These are phyloP conservation scores for Coprinellus micaceus DNA, from an alignment of 768 basidiomycete genomes.

Conservation along the genomic window DNA sequence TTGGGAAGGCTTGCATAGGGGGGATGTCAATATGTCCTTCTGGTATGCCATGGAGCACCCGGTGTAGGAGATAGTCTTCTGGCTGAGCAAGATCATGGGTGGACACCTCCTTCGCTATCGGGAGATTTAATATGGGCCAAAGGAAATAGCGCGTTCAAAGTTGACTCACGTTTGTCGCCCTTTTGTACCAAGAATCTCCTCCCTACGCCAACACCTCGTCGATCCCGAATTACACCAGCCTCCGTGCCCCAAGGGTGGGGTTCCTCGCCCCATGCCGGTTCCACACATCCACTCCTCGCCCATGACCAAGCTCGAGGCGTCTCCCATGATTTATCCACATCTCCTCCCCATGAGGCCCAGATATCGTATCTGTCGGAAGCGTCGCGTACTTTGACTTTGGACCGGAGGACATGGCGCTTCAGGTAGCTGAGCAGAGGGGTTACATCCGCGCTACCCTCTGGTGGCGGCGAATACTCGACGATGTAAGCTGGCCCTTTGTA, in stretches of 20 bases:
- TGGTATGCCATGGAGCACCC: slow-evolving; percentile 80
- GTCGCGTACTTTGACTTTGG: slow-evolving; percentile 81
- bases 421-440: slow-evolving; percentile 64
- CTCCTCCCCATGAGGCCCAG: slow-evolving; percentile 77
- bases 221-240: slow-evolving; percentile 53
- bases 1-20: slow-evolving; percentile 79
- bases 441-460: slow-evolving; percentile 50
- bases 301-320: slow-evolving; percentile 38
- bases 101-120: slow-evolving; percentile 48
- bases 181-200: slow-evolving; percentile 63
- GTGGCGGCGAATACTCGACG: slow-evolving; percentile 58
- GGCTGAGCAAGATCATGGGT: slow-evolving; percentile 51
- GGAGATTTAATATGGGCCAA: slow-evolving; percentile 2
- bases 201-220: slow-evolving; percentile 78
- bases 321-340: slow-evolving; percentile 29
- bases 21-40: slow-evolving; percentile 79
- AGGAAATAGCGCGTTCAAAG: background rate
- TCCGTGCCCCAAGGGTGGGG: slow-evolving; percentile 55
- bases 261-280: slow-evolving; percentile 63
- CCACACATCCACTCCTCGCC: slow-evolving; percentile 72
- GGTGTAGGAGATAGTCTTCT: slow-evolving; percentile 71
- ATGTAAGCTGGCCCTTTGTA: slow-evolving; percentile 52
- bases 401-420: slow-evolving; percentile 81
- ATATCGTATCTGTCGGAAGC: slow-evolving; percentile 75
- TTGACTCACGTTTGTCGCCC: slow-evolving; percentile 67